phyloP scores from a whole-genome alignment of 106 monocot species.

The Narthecium ossifragum region DNA sequence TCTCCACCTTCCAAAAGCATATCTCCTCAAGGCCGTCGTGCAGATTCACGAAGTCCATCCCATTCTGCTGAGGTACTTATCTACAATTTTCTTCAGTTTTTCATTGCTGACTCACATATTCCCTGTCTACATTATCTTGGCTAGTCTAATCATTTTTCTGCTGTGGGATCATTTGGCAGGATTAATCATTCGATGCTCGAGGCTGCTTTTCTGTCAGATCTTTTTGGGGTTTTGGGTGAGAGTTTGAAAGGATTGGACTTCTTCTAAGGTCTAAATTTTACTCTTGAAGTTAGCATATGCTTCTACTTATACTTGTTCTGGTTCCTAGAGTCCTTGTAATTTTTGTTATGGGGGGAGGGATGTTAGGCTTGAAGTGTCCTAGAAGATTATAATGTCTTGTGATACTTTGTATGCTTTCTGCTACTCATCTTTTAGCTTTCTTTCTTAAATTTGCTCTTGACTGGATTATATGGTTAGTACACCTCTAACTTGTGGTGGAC shows the following conservation, averaged over 20 bases:
- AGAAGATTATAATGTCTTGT: background rate
- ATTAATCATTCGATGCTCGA: too few relatives aligned
- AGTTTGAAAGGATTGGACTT: background rate
- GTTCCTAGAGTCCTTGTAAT: background rate
- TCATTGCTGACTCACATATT: too few relatives aligned
- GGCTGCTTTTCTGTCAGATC: too few relatives aligned
- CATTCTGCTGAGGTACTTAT: slow-evolving; percentile 10
- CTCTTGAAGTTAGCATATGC: background rate
- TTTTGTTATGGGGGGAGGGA: background rate
- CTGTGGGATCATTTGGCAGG: background rate
- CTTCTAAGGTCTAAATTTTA: background rate
- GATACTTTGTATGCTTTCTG: background rate
- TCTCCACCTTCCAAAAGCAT: slow-evolving; percentile 15
- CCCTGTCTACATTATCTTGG: background rate
- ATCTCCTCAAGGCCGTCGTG: slow-evolving; percentile 11
- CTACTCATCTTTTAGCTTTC: background rate
- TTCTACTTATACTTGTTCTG: background rate
- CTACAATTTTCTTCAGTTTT: background rate
- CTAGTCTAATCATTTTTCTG: background rate
- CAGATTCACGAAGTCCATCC: slow-evolving; percentile 6
- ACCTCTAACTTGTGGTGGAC: background rate
- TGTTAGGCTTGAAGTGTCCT: background rate
- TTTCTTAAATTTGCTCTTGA: background rate
- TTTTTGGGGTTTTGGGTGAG: background rate
- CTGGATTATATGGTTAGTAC: background rate